Evolutionary conservation across 305 asterid genomes (phyloP).

Genomic region (Fraxinus xanthoxyloides): DNA sequence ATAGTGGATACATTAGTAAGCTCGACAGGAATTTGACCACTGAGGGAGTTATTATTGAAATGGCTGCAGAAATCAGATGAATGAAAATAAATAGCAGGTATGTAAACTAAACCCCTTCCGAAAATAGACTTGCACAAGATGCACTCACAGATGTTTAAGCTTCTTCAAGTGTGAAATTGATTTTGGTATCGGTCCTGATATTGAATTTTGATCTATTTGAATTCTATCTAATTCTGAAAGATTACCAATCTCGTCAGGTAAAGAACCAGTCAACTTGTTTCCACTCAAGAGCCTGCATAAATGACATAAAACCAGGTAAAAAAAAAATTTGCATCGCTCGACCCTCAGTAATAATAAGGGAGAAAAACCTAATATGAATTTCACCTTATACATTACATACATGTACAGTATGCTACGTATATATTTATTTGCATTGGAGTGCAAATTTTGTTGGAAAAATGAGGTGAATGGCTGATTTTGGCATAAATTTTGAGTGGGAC

Average conservation of each 20-base stretch:
- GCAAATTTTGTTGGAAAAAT: not conserved
- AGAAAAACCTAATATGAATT: not conserved
- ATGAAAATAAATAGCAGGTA: constrained; percentile 6
- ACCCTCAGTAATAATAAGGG: not conserved
- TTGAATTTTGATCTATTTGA: constrained; percentile 45
- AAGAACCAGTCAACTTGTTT: constrained; percentile 41
- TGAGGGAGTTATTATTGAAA: constrained; percentile 52
- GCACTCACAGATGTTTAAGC: constrained; percentile 39
- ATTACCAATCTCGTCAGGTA: constrained; percentile 45
- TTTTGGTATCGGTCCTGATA: constrained; percentile 44
- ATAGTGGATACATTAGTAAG: constrained; percentile 36
- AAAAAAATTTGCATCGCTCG: not conserved
- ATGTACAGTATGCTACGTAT: not conserved
- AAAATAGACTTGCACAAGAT: not conserved
- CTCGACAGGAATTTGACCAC: constrained; percentile 44
- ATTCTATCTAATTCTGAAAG: constrained; percentile 38
- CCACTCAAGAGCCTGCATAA: constrained; percentile 48
- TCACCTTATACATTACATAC: not conserved
- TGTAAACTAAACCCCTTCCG: not conserved
- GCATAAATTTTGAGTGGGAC: no score
- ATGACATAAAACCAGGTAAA: constrained; percentile 2
- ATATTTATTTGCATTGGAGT: not conserved
- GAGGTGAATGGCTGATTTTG: no score
- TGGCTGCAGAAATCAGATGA: constrained; percentile 36
- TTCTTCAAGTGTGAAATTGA: constrained; percentile 35